These are phyloP conservation scores for Thuja plicata DNA, from an alignment of 83 land plant genomes.

Conservation along the genomic window DNA sequence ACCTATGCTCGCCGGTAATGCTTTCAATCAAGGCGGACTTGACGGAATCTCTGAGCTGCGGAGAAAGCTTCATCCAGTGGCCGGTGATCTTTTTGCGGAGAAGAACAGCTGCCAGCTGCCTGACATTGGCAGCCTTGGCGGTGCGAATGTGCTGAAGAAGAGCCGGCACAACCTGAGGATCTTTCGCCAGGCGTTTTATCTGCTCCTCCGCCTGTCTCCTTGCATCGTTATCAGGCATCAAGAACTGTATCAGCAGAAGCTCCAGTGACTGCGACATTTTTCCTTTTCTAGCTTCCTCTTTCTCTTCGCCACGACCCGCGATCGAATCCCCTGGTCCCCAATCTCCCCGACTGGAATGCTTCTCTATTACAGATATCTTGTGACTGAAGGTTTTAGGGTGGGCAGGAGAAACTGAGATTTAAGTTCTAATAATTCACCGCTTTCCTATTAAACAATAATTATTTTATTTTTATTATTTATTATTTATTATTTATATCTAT, in stretches of 20 bases:
- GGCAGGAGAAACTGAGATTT: not conserved
- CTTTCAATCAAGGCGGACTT: conserved; percentile 86
- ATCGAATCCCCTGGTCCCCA: not conserved
- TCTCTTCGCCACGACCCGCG: not conserved
- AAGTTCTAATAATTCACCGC: not conserved
- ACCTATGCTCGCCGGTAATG: conserved; percentile 91
- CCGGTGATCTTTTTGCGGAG: conserved; percentile 96
- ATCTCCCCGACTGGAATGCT: not conserved
- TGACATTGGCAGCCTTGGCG: conserved; percentile 85
- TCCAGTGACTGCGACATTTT: conserved; percentile 69
- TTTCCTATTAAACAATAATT: no score
- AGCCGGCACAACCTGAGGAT: conserved; percentile 87
- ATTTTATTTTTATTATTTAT: no score
- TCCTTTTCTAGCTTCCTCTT: not conserved
- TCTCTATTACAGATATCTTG: not conserved
- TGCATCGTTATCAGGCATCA: conserved; percentile 98
- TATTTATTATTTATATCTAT: no score
- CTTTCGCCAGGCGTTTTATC: conserved; percentile 85
- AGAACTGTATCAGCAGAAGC: conserved; percentile 63
- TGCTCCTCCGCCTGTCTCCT: conserved; percentile 96
- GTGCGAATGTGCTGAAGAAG: conserved; percentile 84
- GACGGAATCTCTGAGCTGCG: conserved; percentile 50
- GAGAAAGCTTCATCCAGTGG: conserved; percentile 90
- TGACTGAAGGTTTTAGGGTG: not conserved
- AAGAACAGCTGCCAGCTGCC: conserved; percentile 94